Evolutionary conservation across 177 flowering plant species (phyloP).

Genomic region (Vitis hybrid): DNA sequence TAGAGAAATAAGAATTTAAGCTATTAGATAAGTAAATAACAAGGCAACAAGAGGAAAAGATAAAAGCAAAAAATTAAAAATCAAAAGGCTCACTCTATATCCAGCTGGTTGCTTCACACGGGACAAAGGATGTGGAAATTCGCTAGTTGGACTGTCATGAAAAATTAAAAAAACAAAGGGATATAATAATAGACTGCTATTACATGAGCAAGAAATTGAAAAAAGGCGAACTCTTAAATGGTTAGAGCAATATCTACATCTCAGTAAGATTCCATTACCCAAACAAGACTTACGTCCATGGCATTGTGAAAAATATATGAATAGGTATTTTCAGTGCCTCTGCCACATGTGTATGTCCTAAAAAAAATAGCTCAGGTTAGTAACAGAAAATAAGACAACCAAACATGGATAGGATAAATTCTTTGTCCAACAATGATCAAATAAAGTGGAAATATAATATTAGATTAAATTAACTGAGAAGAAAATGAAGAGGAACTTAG

Average conservation of each 20-base stretch:
- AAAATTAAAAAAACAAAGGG: constrained; percentile 5
- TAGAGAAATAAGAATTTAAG: not conserved
- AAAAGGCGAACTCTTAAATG: not conserved
- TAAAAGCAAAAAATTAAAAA: not conserved
- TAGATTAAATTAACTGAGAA: not conserved
- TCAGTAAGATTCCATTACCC: constrained; percentile 22
- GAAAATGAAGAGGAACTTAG: no score
- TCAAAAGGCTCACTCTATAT: constrained; percentile 64
- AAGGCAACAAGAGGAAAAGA: not conserved
- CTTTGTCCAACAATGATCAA: not conserved
- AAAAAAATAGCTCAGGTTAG: constrained; percentile 15
- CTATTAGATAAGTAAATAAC: not conserved
- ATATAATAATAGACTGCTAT: not conserved
- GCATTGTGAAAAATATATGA: constrained; percentile 98
- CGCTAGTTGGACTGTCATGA: constrained; percentile 79
- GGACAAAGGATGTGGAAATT: constrained; percentile 97
- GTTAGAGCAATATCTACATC: not conserved
- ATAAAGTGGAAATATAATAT: not conserved
- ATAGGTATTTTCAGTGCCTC: constrained; percentile 90
- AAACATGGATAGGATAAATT: constrained; percentile 2
- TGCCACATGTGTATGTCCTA: constrained; percentile 98
- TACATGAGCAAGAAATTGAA: not conserved
- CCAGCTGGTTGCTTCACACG: constrained; percentile 92
- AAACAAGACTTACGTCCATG: constrained; percentile 97
- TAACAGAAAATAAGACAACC: not conserved